Evolutionary conservation across 352 stramenopile genomes (phyloP), one percentile per base, ranked within the genome.

Genomic region (Phytophthora melonis): DNA sequence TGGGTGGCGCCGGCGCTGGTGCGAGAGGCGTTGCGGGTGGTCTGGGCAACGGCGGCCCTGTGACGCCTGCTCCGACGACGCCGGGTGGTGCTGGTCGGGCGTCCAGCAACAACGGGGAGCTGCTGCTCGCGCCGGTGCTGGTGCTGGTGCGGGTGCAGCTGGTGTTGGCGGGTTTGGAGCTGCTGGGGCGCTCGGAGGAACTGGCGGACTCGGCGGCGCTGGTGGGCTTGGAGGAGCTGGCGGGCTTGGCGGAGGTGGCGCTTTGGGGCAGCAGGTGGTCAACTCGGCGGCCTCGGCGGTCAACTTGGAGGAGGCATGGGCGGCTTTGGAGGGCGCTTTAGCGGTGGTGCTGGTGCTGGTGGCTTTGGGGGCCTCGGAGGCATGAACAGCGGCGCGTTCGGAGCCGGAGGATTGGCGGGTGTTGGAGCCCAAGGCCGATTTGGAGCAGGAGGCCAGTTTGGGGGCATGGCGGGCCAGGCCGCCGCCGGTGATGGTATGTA

Each of bases 251-350:
- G n/a, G n/a, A n/a, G n/a, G n/a, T n/a, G n/a, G n/a, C n/a, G n/a
- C 9, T 4, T 21, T 16, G 43, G 16, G 9, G 43, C 14, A n/a
- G 43, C 43, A 23, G 43, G 43, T 16, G 43, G 43, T 19, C 41
- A 50, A 50, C 41, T 16, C 41, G 43, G 43, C 8, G 43, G 43
- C 14, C 50, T 69, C 58, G 58, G 58, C 10, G 53, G 49, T 49
- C 52, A 54, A 18, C 14, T 36, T 13, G 66, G 66, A 23, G 55
- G 23, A 14, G 61, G 60, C 16, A 56, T 41, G 23, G 41, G 54
- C 6, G 39, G 30, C 3, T 57, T 70, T 11, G 39, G 36, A n/a
- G 64, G 64, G 10, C 53, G 43, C 0, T 63, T 70, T n/a, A 25
- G 36, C 18, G 64, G 32, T 23, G 27, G 16, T 30, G 32, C 27